A percentile compares a stretch with the other conserved stretches of the same genome.
Conservation (phyloP, 179 eudicot species). For the Spinacia oleracea region DNA sequence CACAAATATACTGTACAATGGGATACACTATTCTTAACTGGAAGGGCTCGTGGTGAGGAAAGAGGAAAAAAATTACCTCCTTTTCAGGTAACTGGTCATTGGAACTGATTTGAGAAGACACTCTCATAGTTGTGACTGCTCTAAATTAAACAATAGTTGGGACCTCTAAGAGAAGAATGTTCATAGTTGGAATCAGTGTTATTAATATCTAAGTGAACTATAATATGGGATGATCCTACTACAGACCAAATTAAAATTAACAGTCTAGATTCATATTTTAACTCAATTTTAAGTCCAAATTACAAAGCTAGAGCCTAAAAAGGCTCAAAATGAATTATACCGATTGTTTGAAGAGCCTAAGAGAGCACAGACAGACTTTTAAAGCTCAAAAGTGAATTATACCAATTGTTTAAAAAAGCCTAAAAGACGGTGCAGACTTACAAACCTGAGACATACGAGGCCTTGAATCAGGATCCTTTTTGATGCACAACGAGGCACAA, state of each 20-base stretch:
- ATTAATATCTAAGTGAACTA: background rate
- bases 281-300: background rate
- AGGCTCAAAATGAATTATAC: too few species aligned
- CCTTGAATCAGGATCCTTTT: conserved; percentile 60
- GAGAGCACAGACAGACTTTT: background rate
- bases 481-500: conserved; percentile 71
- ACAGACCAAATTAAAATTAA: background rate
- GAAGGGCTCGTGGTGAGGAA: too few species aligned
- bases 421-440: conserved; percentile 5
- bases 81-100: too few species aligned
- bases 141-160: too few species aligned
- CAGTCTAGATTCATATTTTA: background rate
- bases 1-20: too few species aligned
- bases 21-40: too few species aligned
- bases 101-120: too few species aligned
- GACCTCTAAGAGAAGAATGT: too few species aligned
- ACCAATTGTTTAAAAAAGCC: background rate
- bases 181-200: too few species aligned
- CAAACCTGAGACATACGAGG: conserved; percentile 94
- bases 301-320: background rate
- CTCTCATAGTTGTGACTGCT: too few species aligned
- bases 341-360: too few species aligned
- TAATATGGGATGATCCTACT: background rate
- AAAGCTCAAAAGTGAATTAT: background rate
- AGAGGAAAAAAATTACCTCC: too few species aligned